A percentile compares a stretch with the other conserved stretches of the same genome.
Evolutionary conservation across 2,329 filamentous ascomycete genomes (phyloP).

Genomic region (Sporothrix brunneoviolacea): DNA sequence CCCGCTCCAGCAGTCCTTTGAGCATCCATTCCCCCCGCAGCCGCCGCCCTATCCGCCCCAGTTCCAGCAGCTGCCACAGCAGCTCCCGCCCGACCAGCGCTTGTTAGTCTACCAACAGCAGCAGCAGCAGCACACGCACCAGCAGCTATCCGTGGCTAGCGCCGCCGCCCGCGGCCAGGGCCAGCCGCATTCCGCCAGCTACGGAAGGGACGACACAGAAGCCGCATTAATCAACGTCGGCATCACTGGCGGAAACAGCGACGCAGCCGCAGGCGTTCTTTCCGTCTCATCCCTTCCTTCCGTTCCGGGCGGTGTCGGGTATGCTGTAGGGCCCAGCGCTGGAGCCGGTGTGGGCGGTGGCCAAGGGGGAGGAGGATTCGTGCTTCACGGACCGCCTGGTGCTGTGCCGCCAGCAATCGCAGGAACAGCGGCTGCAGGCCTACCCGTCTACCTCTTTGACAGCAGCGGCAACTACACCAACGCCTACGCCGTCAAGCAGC

Average conservation of each 20-base stretch:
- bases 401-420: slow-evolving; percentile 3
- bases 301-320: not conserved
- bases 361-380: not conserved
- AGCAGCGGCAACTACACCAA: not conserved
- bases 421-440: slow-evolving; percentile 1
- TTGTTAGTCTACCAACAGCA: slow-evolving; percentile 9
- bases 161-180: no score
- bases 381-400: not conserved
- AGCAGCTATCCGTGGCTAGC: slow-evolving; percentile 1
- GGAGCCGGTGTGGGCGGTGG: no score
- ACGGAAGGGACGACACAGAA: not conserved
- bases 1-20: slow-evolving; percentile 3
- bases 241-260: not conserved
- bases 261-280: not conserved
- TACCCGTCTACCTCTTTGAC: not conserved
- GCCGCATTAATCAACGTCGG: not conserved
- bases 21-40: not conserved
- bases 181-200: not conserved
- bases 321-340: no score
- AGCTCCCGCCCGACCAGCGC: not conserved
- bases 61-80: slow-evolving; percentile 6
- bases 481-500: not conserved
- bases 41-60: not conserved
- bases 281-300: not conserved
- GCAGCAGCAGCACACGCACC: slow-evolving; percentile 16